Evolutionary conservation across 169 alveolate species (phyloP).

Genomic region (Babesia bovis): DNA sequence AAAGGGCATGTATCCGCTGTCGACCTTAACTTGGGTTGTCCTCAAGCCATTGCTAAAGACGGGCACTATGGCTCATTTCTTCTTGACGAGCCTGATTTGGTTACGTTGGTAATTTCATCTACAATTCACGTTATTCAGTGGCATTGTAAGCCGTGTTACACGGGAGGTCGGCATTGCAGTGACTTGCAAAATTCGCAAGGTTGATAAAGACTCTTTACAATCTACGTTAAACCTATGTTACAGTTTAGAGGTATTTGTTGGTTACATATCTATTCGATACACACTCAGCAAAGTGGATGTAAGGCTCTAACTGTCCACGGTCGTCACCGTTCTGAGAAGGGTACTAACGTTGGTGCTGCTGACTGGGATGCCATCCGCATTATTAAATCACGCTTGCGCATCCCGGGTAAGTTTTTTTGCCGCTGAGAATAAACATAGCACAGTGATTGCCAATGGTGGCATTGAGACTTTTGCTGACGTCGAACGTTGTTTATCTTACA

Average conservation of each 20-base stretch:
- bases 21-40: slow-evolving; percentile 92
- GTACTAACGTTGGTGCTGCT: slow-evolving; percentile 57
- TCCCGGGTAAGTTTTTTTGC: slow-evolving; percentile 72
- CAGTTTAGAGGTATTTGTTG: slow-evolving; percentile 76
- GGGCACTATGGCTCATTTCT: slow-evolving; percentile 92
- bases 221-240: slow-evolving; percentile 85
- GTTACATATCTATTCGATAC: not conserved
- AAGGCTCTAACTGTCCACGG: slow-evolving; percentile 83
- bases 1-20: slow-evolving; percentile 88
- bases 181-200: slow-evolving; percentile 88
- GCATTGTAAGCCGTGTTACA: slow-evolving; percentile 79
- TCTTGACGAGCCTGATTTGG: slow-evolving; percentile 84
- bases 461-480: slow-evolving; percentile 84
- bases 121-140: slow-evolving; percentile 11
- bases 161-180: slow-evolving; percentile 80
- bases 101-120: slow-evolving; percentile 19
- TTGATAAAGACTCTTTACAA: slow-evolving; percentile 79
- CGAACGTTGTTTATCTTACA: slow-evolving; percentile 82
- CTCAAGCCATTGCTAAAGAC: slow-evolving; percentile 91
- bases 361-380: slow-evolving; percentile 84
- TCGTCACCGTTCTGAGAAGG: slow-evolving; percentile 71
- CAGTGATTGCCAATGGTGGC: slow-evolving; percentile 93
- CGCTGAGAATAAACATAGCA: too few relatives aligned
- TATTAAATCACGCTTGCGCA: slow-evolving; percentile 80
- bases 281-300: slow-evolving; percentile 74